phyloP scores from a whole-genome alignment of 1,284 basidiomycete species.

The Malassezia pachydermatis region DNA sequence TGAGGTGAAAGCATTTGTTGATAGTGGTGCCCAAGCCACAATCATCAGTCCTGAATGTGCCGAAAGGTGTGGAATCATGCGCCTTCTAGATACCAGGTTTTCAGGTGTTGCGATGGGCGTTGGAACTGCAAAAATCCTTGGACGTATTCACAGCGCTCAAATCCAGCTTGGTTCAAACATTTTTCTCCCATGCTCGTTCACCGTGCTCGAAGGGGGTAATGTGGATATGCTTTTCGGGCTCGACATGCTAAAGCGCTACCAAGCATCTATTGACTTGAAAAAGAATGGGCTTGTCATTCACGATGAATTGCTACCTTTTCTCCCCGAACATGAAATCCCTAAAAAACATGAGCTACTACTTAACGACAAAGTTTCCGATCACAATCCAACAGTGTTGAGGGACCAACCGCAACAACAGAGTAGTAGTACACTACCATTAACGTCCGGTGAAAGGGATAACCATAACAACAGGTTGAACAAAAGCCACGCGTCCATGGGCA shows the following conservation, averaged over 20 bases:
- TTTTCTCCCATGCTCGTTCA: conserved; percentile 79
- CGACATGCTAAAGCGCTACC: conserved; percentile 96
- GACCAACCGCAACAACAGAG: background rate
- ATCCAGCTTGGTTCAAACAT: conserved; percentile 70
- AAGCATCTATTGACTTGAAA: conserved; percentile 84
- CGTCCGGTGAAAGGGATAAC: too few relatives aligned
- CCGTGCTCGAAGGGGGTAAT: conserved; percentile 82
- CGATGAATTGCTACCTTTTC: conserved; percentile 71
- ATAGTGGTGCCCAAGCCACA: conserved; percentile 90
- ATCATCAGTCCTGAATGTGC: conserved; percentile 91
- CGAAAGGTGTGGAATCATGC: conserved; percentile 86
- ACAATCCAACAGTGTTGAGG: too few relatives aligned
- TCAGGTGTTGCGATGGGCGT: conserved; percentile 87
- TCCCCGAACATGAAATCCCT: conserved; percentile 87
- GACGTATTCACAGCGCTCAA: conserved; percentile 84
- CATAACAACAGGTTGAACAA: too few relatives aligned
- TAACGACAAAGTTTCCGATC: too few relatives aligned
- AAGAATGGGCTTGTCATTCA: conserved; percentile 80
- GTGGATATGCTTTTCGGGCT: conserved; percentile 90
- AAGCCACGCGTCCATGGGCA: too few relatives aligned
- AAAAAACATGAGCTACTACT: too few relatives aligned
- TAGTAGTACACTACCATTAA: background rate
- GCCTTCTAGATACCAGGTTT: conserved; percentile 76
- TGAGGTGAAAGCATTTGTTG: conserved; percentile 89
- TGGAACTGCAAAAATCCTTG: conserved; percentile 86